Percentiles rank a stretch among this genome's conserved stretches.
phyloP scores from a whole-genome alignment of 2,329 filamentous ascomycete genomes.

The Aspergillus ruber region DNA sequence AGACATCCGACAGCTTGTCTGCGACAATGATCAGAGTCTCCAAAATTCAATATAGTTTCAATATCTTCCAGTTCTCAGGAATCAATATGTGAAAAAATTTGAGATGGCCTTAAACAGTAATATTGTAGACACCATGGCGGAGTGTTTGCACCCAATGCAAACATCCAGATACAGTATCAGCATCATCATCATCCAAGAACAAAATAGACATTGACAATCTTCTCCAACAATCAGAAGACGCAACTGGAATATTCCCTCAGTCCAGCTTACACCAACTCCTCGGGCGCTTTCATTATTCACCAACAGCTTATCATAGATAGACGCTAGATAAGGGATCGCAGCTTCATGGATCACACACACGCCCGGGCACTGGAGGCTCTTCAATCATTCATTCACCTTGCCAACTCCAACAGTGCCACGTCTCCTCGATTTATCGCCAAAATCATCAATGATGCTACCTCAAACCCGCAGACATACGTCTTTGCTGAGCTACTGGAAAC shows the following conservation, averaged over 20 bases:
- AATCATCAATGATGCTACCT: conserved; percentile 79
- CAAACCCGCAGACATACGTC: conserved; percentile 81
- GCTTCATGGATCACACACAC: conserved; percentile 42
- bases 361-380: conserved; percentile 52
- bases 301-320: neutral
- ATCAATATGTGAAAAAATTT: no score
- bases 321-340: neutral
- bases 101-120: neutral
- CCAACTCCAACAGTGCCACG: conserved; percentile 64
- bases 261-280: neutral
- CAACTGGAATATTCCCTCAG: no score
- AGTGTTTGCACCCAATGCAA: conserved; percentile 18
- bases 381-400: conserved; percentile 83
- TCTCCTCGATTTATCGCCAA: conserved; percentile 80
- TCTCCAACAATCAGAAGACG: neutral
- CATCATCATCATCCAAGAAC: conserved; percentile 1
- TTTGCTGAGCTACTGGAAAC: conserved; percentile 88
- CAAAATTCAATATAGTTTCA: no score
- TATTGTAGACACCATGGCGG: neutral
- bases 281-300: neutral
- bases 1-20: no score
- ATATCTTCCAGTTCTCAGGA: no score
- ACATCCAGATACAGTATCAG: conserved; percentile 8
- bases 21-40: no score
- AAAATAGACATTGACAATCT: neutral